Base-by-base conservation (phyloP, 1,284 basidiomycete species). In the Cryptococcus wingfieldii region DNA sequence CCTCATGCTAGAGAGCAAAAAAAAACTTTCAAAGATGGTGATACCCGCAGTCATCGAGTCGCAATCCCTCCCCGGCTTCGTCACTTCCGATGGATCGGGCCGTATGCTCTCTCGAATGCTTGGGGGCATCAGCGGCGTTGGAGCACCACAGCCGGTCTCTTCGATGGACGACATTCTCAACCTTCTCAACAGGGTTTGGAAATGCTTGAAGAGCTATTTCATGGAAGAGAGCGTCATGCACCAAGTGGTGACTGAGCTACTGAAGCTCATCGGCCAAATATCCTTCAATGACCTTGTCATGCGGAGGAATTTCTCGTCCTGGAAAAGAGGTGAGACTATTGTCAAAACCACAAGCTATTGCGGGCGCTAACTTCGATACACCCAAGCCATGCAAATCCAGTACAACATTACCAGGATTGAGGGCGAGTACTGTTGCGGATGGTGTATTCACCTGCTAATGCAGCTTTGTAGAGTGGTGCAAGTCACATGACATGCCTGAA, bases 161-260 rank as follows among this genome's bases (percentile, higher is more conserved):
- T 92, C 87, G 71, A 98, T 98, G 95, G 96, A 99, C 77, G 95
- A 99, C 73, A 95, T 99, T 57, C 80, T 99, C 57, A 95, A 92
- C 76, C 80, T 99, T 58, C 80, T 99, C 64, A 98, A 98, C 82
- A 95, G 96, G 79, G 92, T 98, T 25, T 97, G 91, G 90, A 94
- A 94, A 82, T 91, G 90, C 68, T 80, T 99, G 77, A 98, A 97
- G 84, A 93, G 90, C 77, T 99, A 96, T 77, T 98, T 96, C 74
- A 90, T 98, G 84, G 96, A 99, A 77, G 93, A 98, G 70, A 89
- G 88, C 50, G 94, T 99, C 56, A 88, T 96, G 55, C 93, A 96
- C 70, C 96, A 98, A 76, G 95, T 96, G 45, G 83, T 97, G 60
- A 97, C 92, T 4, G 96, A 99, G 78, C 81, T 98, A 31, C 83